Evolutionary conservation across 805 yeast species (phyloP), one percentile per base, ranked within the genome.

Genomic region (Phaffomyces opuntiae): DNA sequence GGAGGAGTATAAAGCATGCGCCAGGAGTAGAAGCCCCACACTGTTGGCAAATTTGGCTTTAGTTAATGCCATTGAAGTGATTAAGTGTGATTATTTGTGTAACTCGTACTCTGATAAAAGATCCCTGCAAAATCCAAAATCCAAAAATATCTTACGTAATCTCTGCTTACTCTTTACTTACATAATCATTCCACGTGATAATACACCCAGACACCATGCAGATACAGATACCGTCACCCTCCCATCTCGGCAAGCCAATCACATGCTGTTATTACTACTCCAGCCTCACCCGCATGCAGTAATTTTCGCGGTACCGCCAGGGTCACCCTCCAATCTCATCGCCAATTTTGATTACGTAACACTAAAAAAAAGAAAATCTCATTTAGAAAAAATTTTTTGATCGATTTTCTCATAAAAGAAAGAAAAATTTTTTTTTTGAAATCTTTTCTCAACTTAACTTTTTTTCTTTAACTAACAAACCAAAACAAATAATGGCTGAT

Each of bases 401-500:
- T 31, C n/a, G 7, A 11, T 17, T 34, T 34, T 34, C 36, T 42
- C 42, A 36, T 27, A 38, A 25, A 17, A 37, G 24, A 21, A 21
- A 21, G 24, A 49, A 53, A 52, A 55, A 53, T 47, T 34, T 49
- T 54, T 51, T 17, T 49, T 47, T 48, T 19, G 24, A 36, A 39
- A 44, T 42, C 42, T 46, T 42, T 41, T 36, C 35, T 42, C 34
- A 36, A 26, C 29, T 29, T 32, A 19, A 9, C 27, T 17, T 36
- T 37, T 29, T 27, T 16, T 32, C 19, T 16, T 31, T 34, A 14
- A 36, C n/a, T 37, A 42, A 39, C 43, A 36, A 47, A 29, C 31
- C 36, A 41, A 35, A 33, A 19, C 24, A 14, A 16, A 44, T 21
- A 46, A 70, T 70, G 75, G 69, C 75, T 63, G 75, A 70, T 56